Evolutionary conservation across 73 alveolate genomes (phyloP), one percentile per base, ranked within the genome.

Genomic region (Symbiodinium natans): DNA sequence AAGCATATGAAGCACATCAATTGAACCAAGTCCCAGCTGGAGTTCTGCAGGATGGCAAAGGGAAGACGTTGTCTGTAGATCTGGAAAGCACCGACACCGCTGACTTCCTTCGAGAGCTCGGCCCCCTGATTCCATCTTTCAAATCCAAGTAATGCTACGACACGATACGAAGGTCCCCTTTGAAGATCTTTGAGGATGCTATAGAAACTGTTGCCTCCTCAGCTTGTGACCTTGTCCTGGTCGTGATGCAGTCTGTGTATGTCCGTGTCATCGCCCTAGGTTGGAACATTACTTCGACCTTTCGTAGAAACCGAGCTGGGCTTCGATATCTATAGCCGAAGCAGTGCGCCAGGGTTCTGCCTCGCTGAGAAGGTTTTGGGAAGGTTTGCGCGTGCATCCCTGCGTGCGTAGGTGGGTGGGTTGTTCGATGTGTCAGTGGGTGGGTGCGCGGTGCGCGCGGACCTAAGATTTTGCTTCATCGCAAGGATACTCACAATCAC

Each of bases 131-230:
- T 39, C 36, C 71, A 27, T 63, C 29, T 36, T 21, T 9, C 17
- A 7, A 75, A 75, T 10, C 33, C 54, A 9, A 36, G 11, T 17
- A 13, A 17, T 21, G 41, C 54, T 33, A 36, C 63, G 31, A 1
- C 2, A 29, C 84, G 2, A 11, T n/a, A 29, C 39, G 38, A 56
- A 89, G 95, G 95, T 89, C 95, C 6, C 86, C 95, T 10, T 33
- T 89, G 95, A 89, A 89, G 86, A 39, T 68, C 56, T 89, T 89
- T 31, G 95, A 89, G 63, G 95, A 89, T 68, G 95, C 95, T 15
- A 89, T 89, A 21, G 95, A 89, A 38, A 68, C 95, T 2, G 95
- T 56, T 6, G 86, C 25, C 27, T 23, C 48, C 95, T 41, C 38
- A 46, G 29, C 2, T 56, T 29, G 93, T 23, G 27, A 19, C 17